These are phyloP conservation scores for Kandelia obovata DNA, from an alignment of 345 rosid genomes.

Conservation along the genomic window DNA sequence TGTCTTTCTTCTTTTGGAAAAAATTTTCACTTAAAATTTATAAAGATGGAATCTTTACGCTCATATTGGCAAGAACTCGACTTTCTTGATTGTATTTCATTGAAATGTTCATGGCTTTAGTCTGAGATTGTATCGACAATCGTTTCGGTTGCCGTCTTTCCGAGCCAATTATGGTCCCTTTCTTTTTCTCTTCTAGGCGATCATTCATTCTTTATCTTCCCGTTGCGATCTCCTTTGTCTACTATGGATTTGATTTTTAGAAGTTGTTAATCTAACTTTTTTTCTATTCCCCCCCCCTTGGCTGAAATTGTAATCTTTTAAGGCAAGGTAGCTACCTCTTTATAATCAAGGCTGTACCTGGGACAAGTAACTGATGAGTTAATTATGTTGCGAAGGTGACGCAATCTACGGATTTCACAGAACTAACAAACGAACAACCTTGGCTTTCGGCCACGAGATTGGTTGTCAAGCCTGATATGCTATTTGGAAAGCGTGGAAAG, in stretches of 20 bases:
- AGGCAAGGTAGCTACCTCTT: neutral
- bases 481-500: conserved; percentile 95
- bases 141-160: neutral
- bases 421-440: conserved; percentile 66
- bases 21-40: no score
- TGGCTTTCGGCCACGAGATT: conserved; percentile 86
- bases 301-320: no score
- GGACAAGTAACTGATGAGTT: neutral
- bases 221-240: no score
- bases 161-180: neutral
- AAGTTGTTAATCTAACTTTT: no score
- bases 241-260: no score
- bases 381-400: conserved; percentile 55
- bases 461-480: conserved; percentile 98
- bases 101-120: neutral
- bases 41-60: no score
- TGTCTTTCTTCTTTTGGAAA: no score
- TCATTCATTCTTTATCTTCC: no score
- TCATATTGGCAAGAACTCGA: neutral
- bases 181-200: no score
- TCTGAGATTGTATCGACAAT: no score
- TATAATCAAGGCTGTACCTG: neutral
- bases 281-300: no score
- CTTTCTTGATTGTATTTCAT: neutral
- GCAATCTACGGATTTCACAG: conserved; percentile 70